Evolutionary conservation across 192 early-diverging fungal species (phyloP), one percentile per base, ranked within the genome.

Genomic region (Geranomyces variabilis): DNA sequence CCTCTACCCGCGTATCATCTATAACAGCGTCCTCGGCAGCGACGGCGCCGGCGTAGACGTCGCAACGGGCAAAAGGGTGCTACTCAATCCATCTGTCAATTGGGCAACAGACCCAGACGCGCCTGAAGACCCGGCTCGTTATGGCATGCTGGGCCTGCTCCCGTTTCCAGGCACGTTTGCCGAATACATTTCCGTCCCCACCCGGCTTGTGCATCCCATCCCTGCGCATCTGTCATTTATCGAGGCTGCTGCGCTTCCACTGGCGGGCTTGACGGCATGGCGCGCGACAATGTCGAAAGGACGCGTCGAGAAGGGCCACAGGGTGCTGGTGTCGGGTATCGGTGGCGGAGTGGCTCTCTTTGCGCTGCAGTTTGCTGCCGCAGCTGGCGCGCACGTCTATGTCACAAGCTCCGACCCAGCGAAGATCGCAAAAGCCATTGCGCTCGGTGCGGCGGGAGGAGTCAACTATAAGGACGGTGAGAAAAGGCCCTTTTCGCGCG

Each of bases 291-390:
- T 92, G 41, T 86, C 89, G 13, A 84, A 88, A 53, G 90, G 79
- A 0, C 48, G 83, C 30, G 80, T 89, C 28, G 59, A 71, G 30
- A 53, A 75, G 10, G 88, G 85, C 4, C 75, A 84, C 17, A 80
- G 80, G 49, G 87, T 92, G 13, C 70, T 92, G 0, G 82, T 92
- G 29, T 85, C 90, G 31, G 91, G 90, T 46, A 92, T 92, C 74
- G 91, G 91, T 29, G 91, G 91, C 55, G 91, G 69, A 33, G 69
- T 70, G 31, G 69, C 69, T 0, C 63, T 91, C 19, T 81, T 84
- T 69, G 89, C 88, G 13, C 59, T 92, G 34, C 82, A 87, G 57
- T 90, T 92, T 71, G 81, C 82, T 26, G 77, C 91, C 12, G 84
- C 88, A 19, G 77, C 74, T 12, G 91, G 91, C 10, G 90, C 90